Base-by-base conservation (phyloP, 768 basidiomycete genomes). In the Russula griseocarnosa region DNA sequence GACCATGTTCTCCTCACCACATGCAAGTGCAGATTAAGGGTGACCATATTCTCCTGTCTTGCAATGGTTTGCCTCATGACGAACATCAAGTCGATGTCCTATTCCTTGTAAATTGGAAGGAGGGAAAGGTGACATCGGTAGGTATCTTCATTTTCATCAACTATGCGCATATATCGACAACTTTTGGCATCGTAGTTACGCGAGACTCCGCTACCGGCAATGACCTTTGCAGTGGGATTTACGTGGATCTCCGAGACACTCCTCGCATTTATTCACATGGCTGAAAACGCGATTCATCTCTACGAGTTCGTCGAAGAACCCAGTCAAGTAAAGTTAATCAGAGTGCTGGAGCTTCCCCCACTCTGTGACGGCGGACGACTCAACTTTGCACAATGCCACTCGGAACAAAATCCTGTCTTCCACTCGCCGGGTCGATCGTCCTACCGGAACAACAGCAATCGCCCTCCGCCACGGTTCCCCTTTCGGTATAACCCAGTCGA, bases 31-130 rank as follows among this genome's bases (percentile, higher is more conserved):
- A 65, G 16, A 50, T 60, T 34, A 55, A 30, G 28, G 54, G 59
- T 18, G 54, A 60, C 47, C 40, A 60, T 5, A 34, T 52, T n/a
- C 3, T 60, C 10, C 6, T 65, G 32, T 46, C 63, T 16, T 65
- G 58, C 6, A 60, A 60, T 44, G 58, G 54, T n/a, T 60, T 20
- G 40, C 42, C 58, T 40, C 16, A 24, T 13, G 54, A 51, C 32
- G 58, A 51, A 11, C 28, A 5, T 40, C 54, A 61, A 26, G 26
- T 46, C 40, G 36, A 52, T 32, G 38, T 65, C 20, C 11, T 54
- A 28, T 44, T 65, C 54, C 59, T 65, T 16, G 38, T 65, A 20
- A 46, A 7, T 20, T 60, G 54, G 59, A 56, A 61, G 59, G 54
- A 14, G 22, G 55, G 54, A 4, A 55, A 44, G n/a, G 54, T 61